phyloP scores from a whole-genome alignment of 768 basidiomycete species.

The Mycena crocata region DNA sequence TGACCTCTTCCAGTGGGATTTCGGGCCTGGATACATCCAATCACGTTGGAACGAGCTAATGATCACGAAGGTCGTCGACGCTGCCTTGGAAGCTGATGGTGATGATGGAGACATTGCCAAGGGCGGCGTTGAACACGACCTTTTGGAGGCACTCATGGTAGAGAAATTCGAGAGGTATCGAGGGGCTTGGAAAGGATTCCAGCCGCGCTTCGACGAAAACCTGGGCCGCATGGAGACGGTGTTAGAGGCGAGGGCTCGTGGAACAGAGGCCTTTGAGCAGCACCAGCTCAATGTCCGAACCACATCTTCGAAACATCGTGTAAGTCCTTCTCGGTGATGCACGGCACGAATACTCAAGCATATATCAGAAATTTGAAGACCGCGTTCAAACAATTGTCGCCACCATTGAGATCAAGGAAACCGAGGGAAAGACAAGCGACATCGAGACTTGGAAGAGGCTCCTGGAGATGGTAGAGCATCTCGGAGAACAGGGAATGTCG shows the following conservation, averaged over 20 bases:
- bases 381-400: constrained; percentile 12
- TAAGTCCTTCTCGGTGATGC: constrained; percentile 14
- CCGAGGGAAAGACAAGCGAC: constrained; percentile 6
- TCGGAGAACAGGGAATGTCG: constrained; percentile 29
- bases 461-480: constrained; percentile 19
- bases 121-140: constrained; percentile 12
- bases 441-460: constrained; percentile 29
- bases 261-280: constrained; percentile 4
- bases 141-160: constrained; percentile 17
- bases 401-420: constrained; percentile 21
- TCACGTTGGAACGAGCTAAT: constrained; percentile 28
- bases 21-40: constrained; percentile 19
- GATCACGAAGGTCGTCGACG: constrained; percentile 20
- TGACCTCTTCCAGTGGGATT: constrained; percentile 25
- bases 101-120: constrained; percentile 13
- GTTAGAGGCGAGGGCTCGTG: constrained; percentile 23
- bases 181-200: constrained; percentile 21
- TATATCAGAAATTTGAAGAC: constrained; percentile 16
- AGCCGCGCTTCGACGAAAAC: constrained; percentile 17
- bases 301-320: constrained; percentile 22
- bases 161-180: constrained; percentile 19
- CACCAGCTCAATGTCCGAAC: constrained; percentile 17
- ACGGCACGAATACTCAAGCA: background rate
- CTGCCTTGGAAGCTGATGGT: constrained; percentile 13
- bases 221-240: constrained; percentile 21